Base-by-base conservation (phyloP, 129 eudicot species). In the Chrysanthemum seticuspe region DNA sequence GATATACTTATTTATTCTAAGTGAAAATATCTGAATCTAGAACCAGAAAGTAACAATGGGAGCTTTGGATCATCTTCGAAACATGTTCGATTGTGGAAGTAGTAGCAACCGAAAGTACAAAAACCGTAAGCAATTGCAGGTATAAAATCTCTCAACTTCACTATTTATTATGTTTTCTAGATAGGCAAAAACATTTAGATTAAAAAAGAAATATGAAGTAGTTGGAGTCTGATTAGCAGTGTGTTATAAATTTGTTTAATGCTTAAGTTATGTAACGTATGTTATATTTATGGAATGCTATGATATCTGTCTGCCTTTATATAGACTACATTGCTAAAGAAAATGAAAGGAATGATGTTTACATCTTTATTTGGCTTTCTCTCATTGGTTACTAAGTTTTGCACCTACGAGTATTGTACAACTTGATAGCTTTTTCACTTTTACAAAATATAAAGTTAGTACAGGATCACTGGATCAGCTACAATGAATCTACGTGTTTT, bases 61-160 rank as follows among this genome's bases (percentile, higher is more conserved):
- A 61, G 96, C 83, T 77, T 67, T 91, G 54, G 97, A 88, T 79
- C 96, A 88, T 84, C 87, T 91, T 50, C 81, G 88, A 12, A 74
- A 86, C 68, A 80, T 84, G 34, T 91, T 88, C 70, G 90, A 91
- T 68, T 91, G 92, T 61, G 77, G 87, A 29, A 52, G 80, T 67
- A 83, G 86, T 59, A 70, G 80, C 64, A 55, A 65, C 68, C 72
- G 73, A 65, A 84, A 86, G 74, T 85, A 71, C 92, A 88, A 86
- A 81, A 86, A 81, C 31, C 97, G 96, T 81, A 91, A 76, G 68
- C 97, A 82, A 56, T 83, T 91, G 40, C 97, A 91, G 97, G 97
- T 86, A 67, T 15, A 8, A 3, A 0, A 12, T 16, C 45, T 14
- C 45, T 65, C 29, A 45, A 6, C 47, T 18, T 16, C 61, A 7